Evolutionary conservation across 2,329 filamentous ascomycete species (phyloP).

Genomic region (Xylaria arbuscula): DNA sequence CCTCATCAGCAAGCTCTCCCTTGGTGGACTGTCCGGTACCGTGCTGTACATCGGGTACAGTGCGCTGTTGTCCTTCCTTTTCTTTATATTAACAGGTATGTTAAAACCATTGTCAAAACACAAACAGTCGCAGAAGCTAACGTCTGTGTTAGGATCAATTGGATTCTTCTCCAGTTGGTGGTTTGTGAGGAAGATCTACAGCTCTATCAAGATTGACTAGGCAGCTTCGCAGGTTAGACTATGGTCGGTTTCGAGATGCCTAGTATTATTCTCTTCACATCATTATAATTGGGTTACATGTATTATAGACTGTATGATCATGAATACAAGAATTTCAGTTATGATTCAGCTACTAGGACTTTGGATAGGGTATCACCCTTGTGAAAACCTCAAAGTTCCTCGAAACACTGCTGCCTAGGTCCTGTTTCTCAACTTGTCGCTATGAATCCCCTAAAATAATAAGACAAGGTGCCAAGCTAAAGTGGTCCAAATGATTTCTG

Average conservation of each 20-base stretch:
- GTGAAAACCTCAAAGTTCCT: background rate
- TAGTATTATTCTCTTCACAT: constrained; percentile 8
- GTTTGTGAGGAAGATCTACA: constrained; percentile 93
- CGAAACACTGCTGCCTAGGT: background rate
- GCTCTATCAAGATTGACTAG: constrained; percentile 97
- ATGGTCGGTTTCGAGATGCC: background rate
- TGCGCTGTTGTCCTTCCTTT: constrained; percentile 85
- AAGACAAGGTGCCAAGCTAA: background rate
- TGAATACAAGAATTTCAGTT: constrained; percentile 20
- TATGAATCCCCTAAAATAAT: background rate
- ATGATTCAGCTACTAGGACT: no score
- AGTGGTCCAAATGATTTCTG: background rate
- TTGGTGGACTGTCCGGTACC: constrained; percentile 84
- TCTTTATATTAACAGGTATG: constrained; percentile 94
- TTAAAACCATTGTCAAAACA: background rate
- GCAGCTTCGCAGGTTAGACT: background rate
- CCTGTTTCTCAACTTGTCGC: background rate
- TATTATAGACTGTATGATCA: constrained; percentile 40
- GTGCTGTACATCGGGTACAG: constrained; percentile 96
- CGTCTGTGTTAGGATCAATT: constrained; percentile 76
- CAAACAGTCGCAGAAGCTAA: constrained; percentile 24
- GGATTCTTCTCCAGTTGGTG: constrained; percentile 95
- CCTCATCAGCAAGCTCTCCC: constrained; percentile 87
- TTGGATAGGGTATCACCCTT: constrained; percentile 10
- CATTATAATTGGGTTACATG: constrained; percentile 33